Conservation (phyloP, 2,329 filamentous ascomycete genomes). For the Biscogniauxia marginata region DNA sequence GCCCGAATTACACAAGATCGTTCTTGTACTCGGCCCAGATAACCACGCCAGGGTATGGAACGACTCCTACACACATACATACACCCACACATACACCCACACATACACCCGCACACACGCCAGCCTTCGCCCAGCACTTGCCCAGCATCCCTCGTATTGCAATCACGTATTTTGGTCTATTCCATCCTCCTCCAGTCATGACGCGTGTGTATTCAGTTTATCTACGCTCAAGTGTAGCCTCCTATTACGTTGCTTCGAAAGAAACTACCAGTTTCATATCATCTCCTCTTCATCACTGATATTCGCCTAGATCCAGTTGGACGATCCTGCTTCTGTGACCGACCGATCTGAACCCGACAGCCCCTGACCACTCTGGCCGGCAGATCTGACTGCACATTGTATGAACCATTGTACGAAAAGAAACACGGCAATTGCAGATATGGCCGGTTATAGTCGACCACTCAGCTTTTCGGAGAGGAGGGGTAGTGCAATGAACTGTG, state of each 20-base stretch:
- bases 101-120: not conserved
- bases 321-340: not conserved
- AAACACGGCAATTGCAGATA: slow-evolving; percentile 20
- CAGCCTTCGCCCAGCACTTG: not conserved
- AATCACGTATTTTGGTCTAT: not conserved
- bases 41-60: slow-evolving; percentile 9
- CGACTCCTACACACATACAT: not conserved
- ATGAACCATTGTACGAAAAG: slow-evolving; percentile 14
- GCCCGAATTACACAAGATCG: slow-evolving; percentile 20
- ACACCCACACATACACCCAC: not conserved
- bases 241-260: not conserved
- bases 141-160: not conserved
- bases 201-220: not conserved
- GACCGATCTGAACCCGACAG: not conserved
- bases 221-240: not conserved
- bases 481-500: slow-evolving; percentile 51
- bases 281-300: not conserved
- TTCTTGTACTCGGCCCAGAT: slow-evolving; percentile 23
- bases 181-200: not conserved
- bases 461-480: slow-evolving; percentile 62
- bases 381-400: not conserved
- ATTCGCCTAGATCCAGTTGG: not conserved
- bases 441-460: slow-evolving; percentile 48
- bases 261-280: not conserved
- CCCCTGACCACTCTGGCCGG: not conserved